A percentile compares a stretch with the other conserved stretches of the same genome.
Conservation (phyloP, 257 asterid genomes). For the Thymus mandschuricus region DNA sequence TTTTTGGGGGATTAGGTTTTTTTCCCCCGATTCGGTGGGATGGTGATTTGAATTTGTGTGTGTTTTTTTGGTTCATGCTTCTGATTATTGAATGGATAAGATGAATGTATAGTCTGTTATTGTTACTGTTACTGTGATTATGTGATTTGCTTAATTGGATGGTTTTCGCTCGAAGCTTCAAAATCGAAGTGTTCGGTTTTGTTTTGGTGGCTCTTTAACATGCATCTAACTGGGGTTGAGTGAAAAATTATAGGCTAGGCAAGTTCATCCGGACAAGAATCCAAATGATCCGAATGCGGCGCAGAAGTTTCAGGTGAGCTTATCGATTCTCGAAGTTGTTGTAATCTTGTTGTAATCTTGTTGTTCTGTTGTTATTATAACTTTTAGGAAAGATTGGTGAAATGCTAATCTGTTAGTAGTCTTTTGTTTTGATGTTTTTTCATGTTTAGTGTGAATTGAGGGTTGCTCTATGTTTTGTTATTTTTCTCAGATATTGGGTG, state of each 20-base stretch:
- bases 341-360: conserved; percentile 20
- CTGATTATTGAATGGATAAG: conserved; percentile 7
- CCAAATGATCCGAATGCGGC: conserved; percentile 98
- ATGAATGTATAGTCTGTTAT: conserved; percentile 23
- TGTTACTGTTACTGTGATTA: neutral
- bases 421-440: conserved; percentile 6
- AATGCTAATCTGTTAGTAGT: conserved; percentile 3
- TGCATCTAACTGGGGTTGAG: conserved; percentile 24
- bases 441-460: conserved; percentile 28
- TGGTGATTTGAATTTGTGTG: conserved; percentile 9
- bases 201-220: conserved; percentile 1
- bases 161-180: neutral
- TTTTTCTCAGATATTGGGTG: conserved; percentile 82
- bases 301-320: conserved; percentile 82
- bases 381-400: conserved; percentile 11
- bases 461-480: conserved; percentile 27
- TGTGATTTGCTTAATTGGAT: conserved; percentile 9
- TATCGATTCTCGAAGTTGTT: conserved; percentile 7
- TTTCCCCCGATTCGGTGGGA: conserved; percentile 11
- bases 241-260: conserved; percentile 74
- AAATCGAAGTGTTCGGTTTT: conserved; percentile 20
- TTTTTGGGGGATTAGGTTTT: conserved; percentile 27
- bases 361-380: conserved; percentile 22
- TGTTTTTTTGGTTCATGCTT: neutral
- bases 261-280: conserved; percentile 99